A percentile compares a stretch with the other conserved stretches of the same genome.
Conservation (phyloP, 495 filamentous ascomycete species). For the Daldinia decipiens region DNA sequence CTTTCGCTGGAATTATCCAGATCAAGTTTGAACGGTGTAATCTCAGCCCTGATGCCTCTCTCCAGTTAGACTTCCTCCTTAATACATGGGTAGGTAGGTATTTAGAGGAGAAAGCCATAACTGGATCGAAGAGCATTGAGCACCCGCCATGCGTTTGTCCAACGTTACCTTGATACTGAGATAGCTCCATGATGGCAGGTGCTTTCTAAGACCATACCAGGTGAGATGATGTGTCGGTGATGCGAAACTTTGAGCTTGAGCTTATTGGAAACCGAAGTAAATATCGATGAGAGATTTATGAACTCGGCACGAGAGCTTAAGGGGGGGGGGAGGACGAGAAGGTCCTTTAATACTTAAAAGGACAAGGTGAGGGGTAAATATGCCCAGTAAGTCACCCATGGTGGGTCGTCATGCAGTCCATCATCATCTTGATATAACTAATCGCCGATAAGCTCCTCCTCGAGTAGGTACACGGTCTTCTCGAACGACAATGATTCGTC, state of each 20-base stretch:
- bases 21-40: constrained; percentile 70
- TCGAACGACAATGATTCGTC: neutral
- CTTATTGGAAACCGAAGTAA: neutral
- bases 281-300: constrained; percentile 1
- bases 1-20: constrained; percentile 88
- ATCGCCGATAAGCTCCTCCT: constrained; percentile 15
- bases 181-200: constrained; percentile 44
- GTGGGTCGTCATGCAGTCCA: constrained; percentile 34
- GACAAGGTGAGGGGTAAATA: constrained; percentile 32
- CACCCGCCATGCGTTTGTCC: constrained; percentile 68
- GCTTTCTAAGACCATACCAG: constrained; percentile 36
- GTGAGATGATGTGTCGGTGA: constrained; percentile 14
- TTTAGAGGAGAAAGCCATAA: constrained; percentile 8
- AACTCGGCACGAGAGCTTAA: neutral
- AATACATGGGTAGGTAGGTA: neutral
- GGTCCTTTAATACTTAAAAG: constrained; percentile 20
- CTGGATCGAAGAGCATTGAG: constrained; percentile 50
- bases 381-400: constrained; percentile 9
- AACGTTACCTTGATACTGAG: constrained; percentile 47
- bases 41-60: constrained; percentile 45
- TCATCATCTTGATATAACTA: constrained; percentile 35
- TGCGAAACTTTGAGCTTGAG: neutral
- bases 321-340: neutral
- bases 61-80: constrained; percentile 26
- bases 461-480: neutral